Conservation (phyloP, 768 basidiomycete species). For the Boletus insuetus region DNA sequence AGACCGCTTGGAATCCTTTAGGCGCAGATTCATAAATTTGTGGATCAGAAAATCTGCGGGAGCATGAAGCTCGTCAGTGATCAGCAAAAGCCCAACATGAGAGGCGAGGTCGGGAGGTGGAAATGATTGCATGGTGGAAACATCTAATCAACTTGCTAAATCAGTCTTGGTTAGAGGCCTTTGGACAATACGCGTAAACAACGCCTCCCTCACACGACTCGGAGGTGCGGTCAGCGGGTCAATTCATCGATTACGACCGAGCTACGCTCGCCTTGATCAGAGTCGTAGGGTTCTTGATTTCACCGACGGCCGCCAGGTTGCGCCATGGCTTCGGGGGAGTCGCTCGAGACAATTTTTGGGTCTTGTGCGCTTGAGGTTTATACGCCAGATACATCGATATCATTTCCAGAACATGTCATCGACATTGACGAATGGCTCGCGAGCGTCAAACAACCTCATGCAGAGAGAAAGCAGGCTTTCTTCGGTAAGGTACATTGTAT, state of each 20-base stretch:
- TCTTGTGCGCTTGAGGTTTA: conserved; percentile 57
- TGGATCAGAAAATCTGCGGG: conserved; percentile 76
- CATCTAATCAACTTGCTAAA: conserved; percentile 19
- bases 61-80: conserved; percentile 69
- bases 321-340: conserved; percentile 32
- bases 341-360: conserved; percentile 63
- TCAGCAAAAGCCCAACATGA: conserved; percentile 51
- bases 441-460: conserved; percentile 38
- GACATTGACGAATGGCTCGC: conserved; percentile 55
- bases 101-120: conserved; percentile 51
- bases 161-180: conserved; percentile 15
- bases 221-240: not conserved
- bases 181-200: conserved; percentile 19
- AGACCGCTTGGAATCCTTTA: conserved; percentile 43
- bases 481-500: conserved; percentile 54
- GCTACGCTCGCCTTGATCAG: not conserved
- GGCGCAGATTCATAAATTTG: conserved; percentile 45
- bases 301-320: not conserved
- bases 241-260: not conserved
- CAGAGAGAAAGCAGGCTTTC: conserved; percentile 66
- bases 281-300: not conserved
- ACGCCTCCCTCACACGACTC: not conserved
- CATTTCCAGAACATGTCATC: conserved; percentile 48
- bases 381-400: conserved; percentile 62
- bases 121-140: conserved; percentile 43